A percentile compares a stretch with the other conserved stretches of the same genome.
phyloP scores from a whole-genome alignment of 2,329 filamentous ascomycete species.

The Lanzia echinophila region DNA sequence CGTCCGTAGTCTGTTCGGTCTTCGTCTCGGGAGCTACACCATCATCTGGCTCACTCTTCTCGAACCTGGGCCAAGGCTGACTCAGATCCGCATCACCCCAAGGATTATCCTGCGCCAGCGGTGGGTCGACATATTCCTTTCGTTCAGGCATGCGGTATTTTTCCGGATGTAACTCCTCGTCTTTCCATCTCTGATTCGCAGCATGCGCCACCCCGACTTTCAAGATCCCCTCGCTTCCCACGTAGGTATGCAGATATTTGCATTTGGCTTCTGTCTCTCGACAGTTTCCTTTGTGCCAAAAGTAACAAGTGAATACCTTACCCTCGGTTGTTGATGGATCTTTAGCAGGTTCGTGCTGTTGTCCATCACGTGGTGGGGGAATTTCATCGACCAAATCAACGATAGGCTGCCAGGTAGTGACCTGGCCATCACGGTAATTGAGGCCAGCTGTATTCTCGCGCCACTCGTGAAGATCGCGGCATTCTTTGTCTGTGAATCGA shows the following conservation, averaged over 20 bases:
- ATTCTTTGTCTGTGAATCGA: conserved; percentile 24
- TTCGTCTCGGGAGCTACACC: too few relatives aligned
- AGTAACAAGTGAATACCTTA: conserved; percentile 8
- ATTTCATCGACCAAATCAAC: not conserved
- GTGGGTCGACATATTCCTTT: too few relatives aligned
- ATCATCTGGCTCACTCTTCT: too few relatives aligned
- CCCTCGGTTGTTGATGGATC: not conserved
- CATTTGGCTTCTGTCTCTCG: conserved; percentile 3
- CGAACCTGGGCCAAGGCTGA: too few relatives aligned
- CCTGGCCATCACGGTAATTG: conserved; percentile 21
- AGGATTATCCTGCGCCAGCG: too few relatives aligned
- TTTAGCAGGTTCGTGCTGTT: not conserved
- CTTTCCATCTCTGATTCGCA: not conserved
- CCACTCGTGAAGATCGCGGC: conserved; percentile 21
- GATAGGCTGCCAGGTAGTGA: conserved; percentile 13
- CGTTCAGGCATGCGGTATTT: not conserved
- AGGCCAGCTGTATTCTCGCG: not conserved
- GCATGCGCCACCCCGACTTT: not conserved
- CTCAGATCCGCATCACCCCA: too few relatives aligned
- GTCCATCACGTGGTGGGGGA: not conserved
- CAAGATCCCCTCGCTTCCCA: not conserved
- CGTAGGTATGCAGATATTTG: conserved; percentile 17
- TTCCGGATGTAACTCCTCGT: not conserved
- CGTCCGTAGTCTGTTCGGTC: too few relatives aligned
- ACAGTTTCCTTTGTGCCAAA: not conserved